Base-by-base conservation (phyloP, 176 grass and related monocot species). In the Paspalum notatum region DNA sequence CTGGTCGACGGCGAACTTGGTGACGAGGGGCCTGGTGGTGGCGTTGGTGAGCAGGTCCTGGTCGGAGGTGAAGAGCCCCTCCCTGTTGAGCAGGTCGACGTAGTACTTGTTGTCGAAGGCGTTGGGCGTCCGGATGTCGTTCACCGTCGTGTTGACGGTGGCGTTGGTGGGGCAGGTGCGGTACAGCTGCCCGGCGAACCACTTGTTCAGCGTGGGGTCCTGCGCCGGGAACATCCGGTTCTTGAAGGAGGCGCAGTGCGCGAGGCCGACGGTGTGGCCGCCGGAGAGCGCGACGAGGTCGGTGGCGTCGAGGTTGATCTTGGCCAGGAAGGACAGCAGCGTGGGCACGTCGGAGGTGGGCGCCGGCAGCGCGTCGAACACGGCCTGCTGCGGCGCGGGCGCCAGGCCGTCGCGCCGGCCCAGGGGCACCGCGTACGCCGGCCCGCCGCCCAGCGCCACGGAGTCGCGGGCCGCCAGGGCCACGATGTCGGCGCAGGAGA, bases 61-160 rank as follows among this genome's bases (percentile, higher is more conserved):
- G 87, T 95, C 93, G 21, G 93, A 97, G 37, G 88, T 97, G 85
- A 97, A 97, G 43, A 97, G 79, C 0, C 93, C 93, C 78, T 97
- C 0, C 8, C 85, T 26, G 85, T 93, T 93, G 3, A 87, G 4
- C 66, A 97, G 83, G 78, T 90, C 90, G 2, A 97, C 68, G 74
- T 97, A 97, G 87, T 97, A 97, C 83, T 90, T 91, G 93, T 92
- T 93, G 93, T 97, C 93, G 85, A 96, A 92, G 0, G 25, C 17
- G 61, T 84, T 67, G 0, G 90, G 90, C 12, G 93, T 79, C 0
- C 85, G 66, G 56, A 92, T 41, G 83, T 92, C 82, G 54, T 82
- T 85, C 2, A 40, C 68, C 2, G 90, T 92, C 17, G 72, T 85
- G 90, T 97, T 97, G 71, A 0, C 1, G 0, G 80, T 41, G 20